phyloP scores from a whole-genome alignment of 2,329 filamentous ascomycete genomes.

The Trichoderma koningii region DNA sequence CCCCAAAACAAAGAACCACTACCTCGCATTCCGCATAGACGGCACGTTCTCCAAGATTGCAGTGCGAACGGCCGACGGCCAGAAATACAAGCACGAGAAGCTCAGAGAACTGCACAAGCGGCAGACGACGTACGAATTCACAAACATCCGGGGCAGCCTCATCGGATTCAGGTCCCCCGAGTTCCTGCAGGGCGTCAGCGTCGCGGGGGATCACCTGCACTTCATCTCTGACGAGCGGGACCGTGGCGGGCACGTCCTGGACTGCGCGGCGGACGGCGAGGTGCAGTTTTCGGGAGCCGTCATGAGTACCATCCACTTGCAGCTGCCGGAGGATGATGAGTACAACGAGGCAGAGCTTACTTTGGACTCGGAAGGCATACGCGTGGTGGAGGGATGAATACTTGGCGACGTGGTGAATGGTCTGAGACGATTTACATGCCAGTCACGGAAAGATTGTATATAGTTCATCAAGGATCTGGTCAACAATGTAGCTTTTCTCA shows the following conservation, averaged over 20 bases:
- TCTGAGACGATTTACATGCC: too few relatives aligned
- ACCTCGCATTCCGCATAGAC: constrained; percentile 1
- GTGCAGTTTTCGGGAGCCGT: background rate
- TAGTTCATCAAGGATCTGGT: too few relatives aligned
- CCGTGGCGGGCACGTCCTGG: constrained; percentile 3
- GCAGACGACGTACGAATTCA: constrained; percentile 10
- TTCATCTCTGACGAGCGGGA: constrained; percentile 20
- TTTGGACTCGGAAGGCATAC: constrained; percentile 8
- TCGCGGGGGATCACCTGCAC: constrained; percentile 16
- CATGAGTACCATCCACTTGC: background rate
- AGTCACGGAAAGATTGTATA: too few relatives aligned
- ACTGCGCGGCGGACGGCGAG: background rate
- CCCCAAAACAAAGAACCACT: constrained; percentile 18
- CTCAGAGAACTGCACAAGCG: constrained; percentile 12
- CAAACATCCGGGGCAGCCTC: constrained; percentile 3
- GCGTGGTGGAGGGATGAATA: constrained; percentile 4
- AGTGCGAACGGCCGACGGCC: constrained; percentile 7
- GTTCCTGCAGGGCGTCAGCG: constrained; percentile 17
- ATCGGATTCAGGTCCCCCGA: constrained; percentile 16
- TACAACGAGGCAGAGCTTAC: background rate
- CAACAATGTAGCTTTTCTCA: too few relatives aligned
- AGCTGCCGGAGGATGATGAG: constrained; percentile 4
- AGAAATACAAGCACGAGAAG: background rate
- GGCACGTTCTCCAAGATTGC: background rate
- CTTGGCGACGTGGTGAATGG: background rate